Evolutionary conservation across 2,329 filamentous ascomycete genomes (phyloP), one percentile per base, ranked within the genome.

Genomic region (Fusarium dlaminii): DNA sequence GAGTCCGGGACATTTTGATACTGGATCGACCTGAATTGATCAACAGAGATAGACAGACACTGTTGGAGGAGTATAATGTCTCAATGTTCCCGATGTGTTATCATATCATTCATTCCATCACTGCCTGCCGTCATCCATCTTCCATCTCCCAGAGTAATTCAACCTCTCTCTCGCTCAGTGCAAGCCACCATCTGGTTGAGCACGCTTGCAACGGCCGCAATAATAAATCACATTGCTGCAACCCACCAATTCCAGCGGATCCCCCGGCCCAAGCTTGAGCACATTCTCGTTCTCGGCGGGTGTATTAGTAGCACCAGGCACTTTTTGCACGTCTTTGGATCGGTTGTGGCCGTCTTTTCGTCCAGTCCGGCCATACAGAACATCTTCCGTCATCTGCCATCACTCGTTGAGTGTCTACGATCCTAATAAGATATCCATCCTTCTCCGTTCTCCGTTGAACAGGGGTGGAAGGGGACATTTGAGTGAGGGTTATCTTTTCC

Each of bases 401-500:
- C 75, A 72, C 63, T 66, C 60, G 63, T 51, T 58, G 57, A 59
- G 49, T 56, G 66, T 49, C 60, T 48, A 24, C 43, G 42, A 39
- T 59, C 27, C 34, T n/a, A 29, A 22, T 55, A 52, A 29, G 27
- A 58, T 66, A 66, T 54, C 58, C 46, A 67, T 62, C 48, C 62
- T 43, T 58, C 59, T 32, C 52, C 45, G 46, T 43, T 66, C 36
- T 39, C 54, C 27, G 17, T 36, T 43, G 37, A 57, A 68, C 70
- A 68, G 74, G 74, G 74, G 66, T 66, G 55, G 58, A 63, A 48
- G 52, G 57, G 46, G 66, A 70, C 58, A 66, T 63, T 57, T 69
- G 68, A 72, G 67, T 68, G 67, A 74, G 71, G 67, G 71, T 62
- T 74, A 74, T 74, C 74, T 77, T 77, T 76, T 77, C 72, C 66